Percentiles rank a stretch among this genome's conserved stretches.
Evolutionary conservation across 2,329 filamentous ascomycete genomes (phyloP).

Genomic region (Ustilaginoidea virens): DNA sequence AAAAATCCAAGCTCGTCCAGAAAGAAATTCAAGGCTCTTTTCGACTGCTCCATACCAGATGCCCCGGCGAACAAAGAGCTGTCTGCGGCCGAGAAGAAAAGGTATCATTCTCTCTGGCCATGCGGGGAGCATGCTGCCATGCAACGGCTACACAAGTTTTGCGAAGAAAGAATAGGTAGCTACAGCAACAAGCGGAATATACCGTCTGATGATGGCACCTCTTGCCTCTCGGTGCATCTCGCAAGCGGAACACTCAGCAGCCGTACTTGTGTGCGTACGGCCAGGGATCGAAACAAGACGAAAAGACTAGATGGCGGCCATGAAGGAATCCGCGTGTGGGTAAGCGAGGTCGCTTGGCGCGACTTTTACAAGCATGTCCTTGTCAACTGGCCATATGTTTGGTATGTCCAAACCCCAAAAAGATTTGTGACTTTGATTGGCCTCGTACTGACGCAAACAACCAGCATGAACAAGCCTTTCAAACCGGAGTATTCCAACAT

Average conservation of each 20-base stretch:
- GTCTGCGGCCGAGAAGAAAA: conserved; percentile 38
- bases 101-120: conserved; percentile 49
- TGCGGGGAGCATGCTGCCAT: conserved; percentile 60
- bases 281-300: conserved; percentile 45
- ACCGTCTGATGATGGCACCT: conserved; percentile 46
- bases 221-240: conserved; percentile 56
- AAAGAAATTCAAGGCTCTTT: conserved; percentile 37
- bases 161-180: conserved; percentile 41
- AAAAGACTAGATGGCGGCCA: conserved; percentile 52
- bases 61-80: conserved; percentile 49
- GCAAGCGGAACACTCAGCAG: conserved; percentile 53
- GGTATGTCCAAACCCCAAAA: conserved; percentile 27
- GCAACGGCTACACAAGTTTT: conserved; percentile 48
- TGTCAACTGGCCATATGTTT: conserved; percentile 71
- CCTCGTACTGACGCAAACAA: neutral
- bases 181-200: conserved; percentile 55
- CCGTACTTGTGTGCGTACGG: conserved; percentile 48
- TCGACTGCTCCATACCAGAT: conserved; percentile 42
- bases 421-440: neutral
- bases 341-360: conserved; percentile 71
- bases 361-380: conserved; percentile 84
- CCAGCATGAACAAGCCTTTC: conserved; percentile 43
- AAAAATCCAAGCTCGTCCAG: conserved; percentile 19
- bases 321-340: conserved; percentile 56
- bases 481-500: conserved; percentile 78